phyloP scores from a whole-genome alignment of 805 yeast species.

The Candida pseudoglaebosa region DNA sequence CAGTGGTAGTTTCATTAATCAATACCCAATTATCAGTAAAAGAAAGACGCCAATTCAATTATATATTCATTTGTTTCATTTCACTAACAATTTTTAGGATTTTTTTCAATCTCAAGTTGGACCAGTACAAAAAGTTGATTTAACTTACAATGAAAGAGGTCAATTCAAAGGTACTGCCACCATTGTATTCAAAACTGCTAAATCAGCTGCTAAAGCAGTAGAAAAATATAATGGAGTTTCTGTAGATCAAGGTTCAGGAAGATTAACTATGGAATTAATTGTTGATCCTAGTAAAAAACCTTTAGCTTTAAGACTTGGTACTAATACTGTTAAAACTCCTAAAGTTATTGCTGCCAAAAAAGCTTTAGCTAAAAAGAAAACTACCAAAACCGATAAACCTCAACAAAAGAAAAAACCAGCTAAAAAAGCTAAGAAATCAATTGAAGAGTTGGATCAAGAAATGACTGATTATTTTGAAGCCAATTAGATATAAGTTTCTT shows the following conservation, averaged over 20 bases:
- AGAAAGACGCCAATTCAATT: too few relatives aligned
- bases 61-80: background rate
- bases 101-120: slow-evolving; percentile 88
- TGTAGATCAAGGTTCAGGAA: slow-evolving; percentile 80
- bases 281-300: slow-evolving; percentile 80
- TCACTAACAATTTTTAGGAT: slow-evolving; percentile 54
- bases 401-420: slow-evolving; percentile 36
- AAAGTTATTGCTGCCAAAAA: slow-evolving; percentile 20
- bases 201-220: slow-evolving; percentile 74
- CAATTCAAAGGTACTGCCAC: slow-evolving; percentile 91
- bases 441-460: slow-evolving; percentile 94
- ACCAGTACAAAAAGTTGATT: slow-evolving; percentile 65
- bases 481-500: background rate
- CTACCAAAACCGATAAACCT: slow-evolving; percentile 30
- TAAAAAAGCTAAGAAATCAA: slow-evolving; percentile 59
- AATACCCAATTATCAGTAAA: slow-evolving; percentile 35
- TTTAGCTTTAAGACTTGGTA: slow-evolving; percentile 67
- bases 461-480: slow-evolving; percentile 86
- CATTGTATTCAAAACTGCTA: slow-evolving; percentile 64
- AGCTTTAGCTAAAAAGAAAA: slow-evolving; percentile 9
- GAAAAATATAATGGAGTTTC: slow-evolving; percentile 88
- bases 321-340: slow-evolving; percentile 36
- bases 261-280: slow-evolving; percentile 75
- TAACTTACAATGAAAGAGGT: slow-evolving; percentile 83
- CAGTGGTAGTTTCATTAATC: too few relatives aligned